Evolutionary conservation across 148 eudicot genomes (phyloP), one percentile per base, ranked within the genome.

Genomic region (Oxyria digyna): DNA sequence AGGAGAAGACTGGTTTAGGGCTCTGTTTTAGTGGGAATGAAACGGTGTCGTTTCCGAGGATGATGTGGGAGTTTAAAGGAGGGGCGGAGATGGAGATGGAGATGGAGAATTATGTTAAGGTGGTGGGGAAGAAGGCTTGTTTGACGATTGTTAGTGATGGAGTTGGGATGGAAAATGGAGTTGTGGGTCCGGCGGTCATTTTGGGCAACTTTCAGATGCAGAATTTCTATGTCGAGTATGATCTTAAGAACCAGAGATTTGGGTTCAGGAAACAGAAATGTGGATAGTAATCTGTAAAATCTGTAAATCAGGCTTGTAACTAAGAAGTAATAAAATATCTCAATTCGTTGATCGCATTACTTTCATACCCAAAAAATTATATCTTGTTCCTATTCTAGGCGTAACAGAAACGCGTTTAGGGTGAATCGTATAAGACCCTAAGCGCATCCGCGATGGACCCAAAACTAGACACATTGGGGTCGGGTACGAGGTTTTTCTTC

Each of bases 141-240:
- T 71, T 91, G 79, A 87, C 89, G 3, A 69, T 88, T 1, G 79
- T 86, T 0, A 75, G 83, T 10, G 81, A 76, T 0, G 9, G 48
- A 8, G 55, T 67, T 8, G 17, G 62, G 23, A 73, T 72, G 52
- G 66, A 14, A 0, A 38, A 38, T 0, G 74, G 27, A 20, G 64
- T 24, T 18, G 57, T 17, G 0, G 87, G 95, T 31, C 87, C 91
- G 32, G 73, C 83, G 2, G 76, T 91, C 0, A 81, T 87, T 12
- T 10, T 91, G 52, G 97, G 97, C 26, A 91, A 85, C 70, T 81
- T 74, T 42, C 95, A 86, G 74, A 91, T 86, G 74, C 88, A 81
- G 62, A 83, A 91, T 79, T 79, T 86, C 29, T 83, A 79, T 66
- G 40, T 91, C 50, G 95, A 88, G 82, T 91, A 83, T 69, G 97